phyloP scores from a whole-genome alignment of 495 filamentous ascomycete genomes.

The Chaetomium tenue region DNA sequence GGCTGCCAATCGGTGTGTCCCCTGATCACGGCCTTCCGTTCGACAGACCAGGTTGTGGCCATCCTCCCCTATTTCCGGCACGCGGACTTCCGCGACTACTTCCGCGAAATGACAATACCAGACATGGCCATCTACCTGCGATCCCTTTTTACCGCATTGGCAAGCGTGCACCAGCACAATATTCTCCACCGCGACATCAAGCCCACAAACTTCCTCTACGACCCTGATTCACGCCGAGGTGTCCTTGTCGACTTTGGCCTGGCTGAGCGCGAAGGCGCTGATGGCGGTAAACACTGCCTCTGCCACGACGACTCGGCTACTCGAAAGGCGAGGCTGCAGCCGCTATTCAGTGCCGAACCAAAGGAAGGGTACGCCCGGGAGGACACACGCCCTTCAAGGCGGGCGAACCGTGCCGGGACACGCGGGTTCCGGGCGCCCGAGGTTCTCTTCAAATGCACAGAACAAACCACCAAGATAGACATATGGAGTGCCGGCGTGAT shows the following conservation, averaged over 20 bases:
- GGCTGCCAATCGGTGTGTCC: constrained; percentile 84
- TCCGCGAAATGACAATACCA: constrained; percentile 74
- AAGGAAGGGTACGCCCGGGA: constrained; percentile 77
- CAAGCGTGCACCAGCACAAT: constrained; percentile 72
- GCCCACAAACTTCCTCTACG: constrained; percentile 99
- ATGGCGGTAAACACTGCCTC: constrained; percentile 66
- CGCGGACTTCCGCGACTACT: constrained; percentile 94
- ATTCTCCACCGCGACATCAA: constrained; percentile 98
- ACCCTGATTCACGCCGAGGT: constrained; percentile 72
- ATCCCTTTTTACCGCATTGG: constrained; percentile 81
- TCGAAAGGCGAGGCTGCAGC: constrained; percentile 42
- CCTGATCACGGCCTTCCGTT: constrained; percentile 90
- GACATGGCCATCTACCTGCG: constrained; percentile 89
- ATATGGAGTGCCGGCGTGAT: constrained; percentile 97
- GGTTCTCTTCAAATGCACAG: constrained; percentile 95
- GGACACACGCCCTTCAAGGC: constrained; percentile 79
- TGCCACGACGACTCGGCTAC: constrained; percentile 55
- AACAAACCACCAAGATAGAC: constrained; percentile 93
- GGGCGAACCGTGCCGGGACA: constrained; percentile 95
- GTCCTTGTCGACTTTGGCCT: constrained; percentile 96
- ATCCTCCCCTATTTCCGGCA: constrained; percentile 94
- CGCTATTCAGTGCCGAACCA: constrained; percentile 44
- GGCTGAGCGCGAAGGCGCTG: constrained; percentile 76
- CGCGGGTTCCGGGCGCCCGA: constrained; percentile 94
- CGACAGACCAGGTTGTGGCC: constrained; percentile 91